Percentiles rank a stretch among this genome's conserved stretches.
Conservation (phyloP, 495 filamentous ascomycete species). For the Halenospora varia region DNA sequence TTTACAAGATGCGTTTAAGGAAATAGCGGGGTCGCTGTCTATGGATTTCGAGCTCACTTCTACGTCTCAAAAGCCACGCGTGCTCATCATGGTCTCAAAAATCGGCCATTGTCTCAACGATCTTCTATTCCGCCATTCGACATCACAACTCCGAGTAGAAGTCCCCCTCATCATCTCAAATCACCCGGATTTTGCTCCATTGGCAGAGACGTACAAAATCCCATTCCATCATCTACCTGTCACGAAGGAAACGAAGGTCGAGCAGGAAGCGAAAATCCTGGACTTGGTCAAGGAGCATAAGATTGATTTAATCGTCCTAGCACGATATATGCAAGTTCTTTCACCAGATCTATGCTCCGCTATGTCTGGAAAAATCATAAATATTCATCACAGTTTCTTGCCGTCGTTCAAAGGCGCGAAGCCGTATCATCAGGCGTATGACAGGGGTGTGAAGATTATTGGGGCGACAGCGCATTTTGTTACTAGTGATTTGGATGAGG, state of each 20-base stretch:
- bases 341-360: conserved; percentile 63
- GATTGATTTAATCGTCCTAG: conserved; percentile 69
- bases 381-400: conserved; percentile 78
- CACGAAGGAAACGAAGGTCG: conserved; percentile 60
- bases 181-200: conserved; percentile 63
- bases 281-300: conserved; percentile 58
- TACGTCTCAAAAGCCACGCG: conserved; percentile 56
- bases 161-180: conserved; percentile 68
- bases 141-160: conserved; percentile 61
- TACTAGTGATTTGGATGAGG: conserved; percentile 71
- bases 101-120: conserved; percentile 79
- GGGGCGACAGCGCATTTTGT: conserved; percentile 76
- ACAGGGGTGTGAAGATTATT: conserved; percentile 75
- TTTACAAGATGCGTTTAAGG: conserved; percentile 38
- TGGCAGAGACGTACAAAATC: conserved; percentile 67
- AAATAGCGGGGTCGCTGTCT: conserved; percentile 50
- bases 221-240: conserved; percentile 72
- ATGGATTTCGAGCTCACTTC: conserved; percentile 62
- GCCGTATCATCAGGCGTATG: conserved; percentile 77
- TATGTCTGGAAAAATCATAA: conserved; percentile 74
- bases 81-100: conserved; percentile 79
- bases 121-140: conserved; percentile 66
- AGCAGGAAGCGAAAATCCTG: conserved; percentile 62
- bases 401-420: conserved; percentile 77
- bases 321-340: conserved; percentile 83